Evolutionary conservation across 176 grass and related monocot genomes (phyloP).

Genomic region (Typha latifolia): DNA sequence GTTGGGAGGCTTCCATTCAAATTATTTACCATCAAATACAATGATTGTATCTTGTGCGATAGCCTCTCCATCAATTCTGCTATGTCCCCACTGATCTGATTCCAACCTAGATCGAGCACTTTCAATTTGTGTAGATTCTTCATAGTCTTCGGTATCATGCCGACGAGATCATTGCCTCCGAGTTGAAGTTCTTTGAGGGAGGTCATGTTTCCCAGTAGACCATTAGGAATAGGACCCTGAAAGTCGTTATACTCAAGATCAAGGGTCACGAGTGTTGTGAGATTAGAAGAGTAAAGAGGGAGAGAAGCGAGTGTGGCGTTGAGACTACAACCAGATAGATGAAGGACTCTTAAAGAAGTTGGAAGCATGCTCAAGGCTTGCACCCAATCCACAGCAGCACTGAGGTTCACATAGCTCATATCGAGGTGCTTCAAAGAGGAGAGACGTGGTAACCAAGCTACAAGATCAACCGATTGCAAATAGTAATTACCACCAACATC

Average conservation of each 20-base stretch:
- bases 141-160: background rate
- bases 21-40: background rate
- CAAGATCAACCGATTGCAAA: background rate
- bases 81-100: background rate
- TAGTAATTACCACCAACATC: background rate
- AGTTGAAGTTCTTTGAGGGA: slow-evolving; percentile 5
- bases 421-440: slow-evolving; percentile 3
- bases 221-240: slow-evolving; percentile 5
- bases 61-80: background rate
- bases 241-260: background rate
- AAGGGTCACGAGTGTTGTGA: background rate
- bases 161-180: background rate
- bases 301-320: background rate
- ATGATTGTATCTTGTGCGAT: background rate
- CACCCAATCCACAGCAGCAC: background rate
- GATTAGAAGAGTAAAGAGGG: background rate
- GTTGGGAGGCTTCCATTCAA: slow-evolving; percentile 6
- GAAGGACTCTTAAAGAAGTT: background rate
- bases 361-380: slow-evolving; percentile 8
- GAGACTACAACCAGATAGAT: fast-evolving
- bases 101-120: background rate
- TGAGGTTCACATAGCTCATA: background rate
- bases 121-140: background rate
- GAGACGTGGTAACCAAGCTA: slow-evolving; percentile 7
- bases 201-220: background rate